Evolutionary conservation across 176 grass and related monocot genomes (phyloP).

Genomic region (Coix lacrymajobi): DNA sequence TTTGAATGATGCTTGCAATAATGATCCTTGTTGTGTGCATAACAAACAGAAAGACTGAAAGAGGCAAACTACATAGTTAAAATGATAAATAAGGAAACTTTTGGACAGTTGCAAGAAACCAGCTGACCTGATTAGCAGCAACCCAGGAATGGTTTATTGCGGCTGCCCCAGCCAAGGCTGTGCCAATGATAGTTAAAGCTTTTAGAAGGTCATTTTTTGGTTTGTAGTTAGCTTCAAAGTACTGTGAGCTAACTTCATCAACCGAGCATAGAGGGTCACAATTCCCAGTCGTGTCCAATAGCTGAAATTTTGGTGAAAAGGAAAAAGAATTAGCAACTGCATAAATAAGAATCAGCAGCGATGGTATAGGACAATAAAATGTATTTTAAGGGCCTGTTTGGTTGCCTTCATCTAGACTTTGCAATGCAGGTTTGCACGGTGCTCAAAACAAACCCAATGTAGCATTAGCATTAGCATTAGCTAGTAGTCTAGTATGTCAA

Average conservation of each 20-base stretch:
- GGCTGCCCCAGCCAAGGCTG: conserved; percentile 68
- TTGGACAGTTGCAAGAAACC: conserved; percentile 2
- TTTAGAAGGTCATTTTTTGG: conserved; percentile 84
- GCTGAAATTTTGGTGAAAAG: conserved; percentile 35
- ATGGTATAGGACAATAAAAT: neutral
- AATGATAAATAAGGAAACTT: neutral
- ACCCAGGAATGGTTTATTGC: conserved; percentile 98
- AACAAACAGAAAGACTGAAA: neutral
- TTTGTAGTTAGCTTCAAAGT: conserved; percentile 77
- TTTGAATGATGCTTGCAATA: conserved; percentile 1
- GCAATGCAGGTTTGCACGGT: neutral
- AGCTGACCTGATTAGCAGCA: conserved; percentile 76
- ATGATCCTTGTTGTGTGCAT: neutral
- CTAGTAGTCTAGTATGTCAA: too few species aligned
- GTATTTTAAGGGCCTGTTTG: neutral
- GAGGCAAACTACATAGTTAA: neutral
- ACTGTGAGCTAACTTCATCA: conserved; percentile 83
- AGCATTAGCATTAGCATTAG: neutral
- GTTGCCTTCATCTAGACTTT: neutral
- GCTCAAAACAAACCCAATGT: neutral
- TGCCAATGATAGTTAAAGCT: conserved; percentile 67
- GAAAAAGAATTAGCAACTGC: neutral
- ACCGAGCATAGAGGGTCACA: conserved; percentile 94
- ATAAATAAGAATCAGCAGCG: neutral
- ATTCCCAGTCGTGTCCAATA: conserved; percentile 50